Base-by-base conservation (phyloP, 495 filamentous ascomycete genomes). In the Staphylotrichum tortipilum region DNA sequence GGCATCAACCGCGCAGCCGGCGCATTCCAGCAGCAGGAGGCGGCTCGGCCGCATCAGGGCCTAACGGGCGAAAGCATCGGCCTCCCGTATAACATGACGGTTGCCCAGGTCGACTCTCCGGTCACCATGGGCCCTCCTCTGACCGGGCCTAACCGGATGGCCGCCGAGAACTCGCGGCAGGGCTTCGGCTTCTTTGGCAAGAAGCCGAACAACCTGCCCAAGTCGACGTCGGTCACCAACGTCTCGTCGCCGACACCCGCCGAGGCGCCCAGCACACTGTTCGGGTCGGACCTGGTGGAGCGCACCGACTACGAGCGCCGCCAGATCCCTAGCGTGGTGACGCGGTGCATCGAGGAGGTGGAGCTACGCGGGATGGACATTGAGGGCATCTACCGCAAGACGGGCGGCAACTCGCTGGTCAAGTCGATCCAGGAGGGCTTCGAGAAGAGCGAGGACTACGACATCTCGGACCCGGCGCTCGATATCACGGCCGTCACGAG, bases 321-420 rank as follows among this genome's bases (percentile, higher is more conserved):
- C 35, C 80, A 88, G 47, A 92, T 99, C 50, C 94, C 94, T 19
- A 80, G 80, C 60, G 84, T 99, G 40, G 83, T 99, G 33, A 88
- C 83, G 47, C 85, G 89, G 42, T 99, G 94, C 69, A 95, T 99
- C 58, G 87, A 95, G 62, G 92, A 99, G 70, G 94, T 99, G 46
- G 92, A 97, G 67, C 67, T 92, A 19, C 84, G 94, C 67, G 92
- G 92, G 36, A 96, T 99, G 89, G 89, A 97, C 61, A 78, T 94
- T 62, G 91, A 97, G 69, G 94, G 94, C 44, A 94, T 99, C 55
- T 99, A 99, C 72, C 83, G 94, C 53, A 99, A 99, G 73, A 91
- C 88, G 28, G 94, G 94, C 42, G 91, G 90, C 57, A 84, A 83
- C 47, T 84, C 84, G 2, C 86, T 88, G 53, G 84, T 94, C 64